Percentiles rank a stretch among this genome's conserved stretches.
phyloP scores from a whole-genome alignment of 169 alveolate species.

The Fabrea salina region DNA sequence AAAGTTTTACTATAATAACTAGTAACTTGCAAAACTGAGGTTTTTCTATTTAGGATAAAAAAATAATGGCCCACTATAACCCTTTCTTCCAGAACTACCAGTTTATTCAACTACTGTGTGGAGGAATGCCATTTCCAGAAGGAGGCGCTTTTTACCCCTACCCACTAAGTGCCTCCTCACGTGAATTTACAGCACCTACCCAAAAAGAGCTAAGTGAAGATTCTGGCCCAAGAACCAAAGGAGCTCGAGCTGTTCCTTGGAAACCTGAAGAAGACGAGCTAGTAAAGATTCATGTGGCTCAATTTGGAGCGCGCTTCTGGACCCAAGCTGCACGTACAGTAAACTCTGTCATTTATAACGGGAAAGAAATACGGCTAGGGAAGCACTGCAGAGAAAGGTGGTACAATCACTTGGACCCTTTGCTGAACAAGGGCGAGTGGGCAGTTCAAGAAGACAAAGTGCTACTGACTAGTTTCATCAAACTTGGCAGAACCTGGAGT shows the following conservation, averaged over 20 bases:
- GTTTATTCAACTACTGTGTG: no score
- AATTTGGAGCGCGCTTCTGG: conserved; percentile 60
- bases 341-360: conserved; percentile 9
- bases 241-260: conserved; percentile 36
- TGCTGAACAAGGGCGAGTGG: conserved; percentile 61
- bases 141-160: no score
- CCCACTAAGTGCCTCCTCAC: no score
- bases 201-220: no score
- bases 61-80: no score
- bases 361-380: conserved; percentile 63
- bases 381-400: conserved; percentile 72
- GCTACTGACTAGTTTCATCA: background rate
- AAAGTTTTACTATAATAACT: no score
- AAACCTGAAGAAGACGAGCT: conserved; percentile 54
- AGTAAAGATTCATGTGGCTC: conserved; percentile 44
- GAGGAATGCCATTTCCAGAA: no score
- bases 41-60: no score
- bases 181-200: no score
- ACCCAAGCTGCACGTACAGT: conserved; percentile 37
- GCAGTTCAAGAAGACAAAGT: conserved; percentile 17
- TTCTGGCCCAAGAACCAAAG: no score
- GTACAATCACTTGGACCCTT: conserved; percentile 59
- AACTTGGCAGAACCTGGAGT: conserved; percentile 31
- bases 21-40: no score
- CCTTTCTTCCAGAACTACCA: no score